These are phyloP conservation scores for Leccinum pachyderme DNA, from an alignment of 1,284 basidiomycete species.

Conservation along the genomic window DNA sequence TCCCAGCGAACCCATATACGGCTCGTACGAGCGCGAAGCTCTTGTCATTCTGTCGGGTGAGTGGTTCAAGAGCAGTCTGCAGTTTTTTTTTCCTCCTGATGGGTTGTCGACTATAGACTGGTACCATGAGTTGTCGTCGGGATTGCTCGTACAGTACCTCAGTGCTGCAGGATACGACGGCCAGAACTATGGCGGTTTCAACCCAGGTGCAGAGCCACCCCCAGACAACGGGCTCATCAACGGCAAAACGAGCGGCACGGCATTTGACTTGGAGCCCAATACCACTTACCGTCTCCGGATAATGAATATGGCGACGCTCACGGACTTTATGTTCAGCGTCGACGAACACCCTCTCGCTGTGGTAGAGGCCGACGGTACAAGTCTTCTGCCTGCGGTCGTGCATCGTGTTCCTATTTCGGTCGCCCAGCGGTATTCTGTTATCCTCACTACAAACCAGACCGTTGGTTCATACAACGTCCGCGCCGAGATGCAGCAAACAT, in stretches of 20 bases:
- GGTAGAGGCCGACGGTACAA: conserved; percentile 33
- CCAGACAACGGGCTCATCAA: conserved; percentile 36
- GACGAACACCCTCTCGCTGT: conserved; percentile 30
- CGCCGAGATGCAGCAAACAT: conserved; percentile 31
- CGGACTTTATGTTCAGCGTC: conserved; percentile 33
- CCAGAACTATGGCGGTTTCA: conserved; percentile 29
- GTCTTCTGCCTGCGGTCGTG: conserved; percentile 25
- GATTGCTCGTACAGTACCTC: conserved; percentile 32
- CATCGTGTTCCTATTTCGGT: conserved; percentile 32
- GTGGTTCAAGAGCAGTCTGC: conserved; percentile 6
- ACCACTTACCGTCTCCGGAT: conserved; percentile 31
- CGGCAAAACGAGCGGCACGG: conserved; percentile 24
- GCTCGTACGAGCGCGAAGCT: conserved; percentile 28
- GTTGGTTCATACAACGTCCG: conserved; percentile 33
- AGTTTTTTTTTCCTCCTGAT: not conserved
- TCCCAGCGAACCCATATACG: conserved; percentile 29
- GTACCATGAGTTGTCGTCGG: conserved; percentile 32
- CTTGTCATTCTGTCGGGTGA: conserved; percentile 29
- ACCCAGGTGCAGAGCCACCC: conserved; percentile 33
- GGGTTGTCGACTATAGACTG: conserved; percentile 22
- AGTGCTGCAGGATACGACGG: conserved; percentile 26
- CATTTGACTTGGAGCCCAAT: conserved; percentile 29
- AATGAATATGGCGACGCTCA: conserved; percentile 34
- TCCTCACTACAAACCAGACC: conserved; percentile 33
- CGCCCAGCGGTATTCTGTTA: conserved; percentile 33